These are phyloP conservation scores for Rosa lucieae DNA, from an alignment of 306 rosid genomes.

Conservation along the genomic window DNA sequence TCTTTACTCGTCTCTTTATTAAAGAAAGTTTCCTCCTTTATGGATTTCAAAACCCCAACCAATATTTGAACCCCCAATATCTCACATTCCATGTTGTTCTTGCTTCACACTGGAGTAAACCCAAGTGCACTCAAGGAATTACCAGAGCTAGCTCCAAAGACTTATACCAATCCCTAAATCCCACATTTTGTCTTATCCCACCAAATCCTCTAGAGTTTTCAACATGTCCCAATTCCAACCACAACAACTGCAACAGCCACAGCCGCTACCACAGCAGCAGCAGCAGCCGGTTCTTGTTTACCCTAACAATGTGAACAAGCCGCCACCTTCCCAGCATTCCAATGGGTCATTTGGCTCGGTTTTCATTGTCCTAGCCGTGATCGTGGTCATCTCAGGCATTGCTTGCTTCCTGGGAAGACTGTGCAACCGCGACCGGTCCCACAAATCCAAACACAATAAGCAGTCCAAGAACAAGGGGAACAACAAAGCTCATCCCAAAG, in stretches of 20 bases:
- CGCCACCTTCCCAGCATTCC: conserved; percentile 57
- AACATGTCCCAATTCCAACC: conserved; percentile 51
- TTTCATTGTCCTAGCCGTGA: conserved; percentile 75
- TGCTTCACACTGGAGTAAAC: conserved; percentile 46
- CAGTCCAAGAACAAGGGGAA: conserved; percentile 33
- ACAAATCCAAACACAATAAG: conserved; percentile 27
- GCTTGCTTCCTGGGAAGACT: conserved; percentile 83
- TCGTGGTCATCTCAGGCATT: conserved; percentile 58
- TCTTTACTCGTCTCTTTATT: conserved; percentile 55
- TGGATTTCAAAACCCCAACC: conserved; percentile 32
- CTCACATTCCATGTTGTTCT: conserved; percentile 29
- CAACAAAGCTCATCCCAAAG: conserved; percentile 30
- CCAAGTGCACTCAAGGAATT: conserved; percentile 56
- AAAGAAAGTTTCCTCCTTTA: conserved; percentile 49
- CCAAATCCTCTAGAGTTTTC: conserved; percentile 14
- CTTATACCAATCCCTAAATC: not conserved
- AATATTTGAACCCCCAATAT: conserved; percentile 24
- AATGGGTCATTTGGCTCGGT: conserved; percentile 84
- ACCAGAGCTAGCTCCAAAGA: conserved; percentile 20
- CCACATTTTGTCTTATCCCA: conserved; percentile 14
- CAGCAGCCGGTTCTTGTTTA: conserved; percentile 62
- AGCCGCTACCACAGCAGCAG: conserved; percentile 34
- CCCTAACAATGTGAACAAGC: conserved; percentile 50
- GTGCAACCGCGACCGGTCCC: conserved; percentile 47
- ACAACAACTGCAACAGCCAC: conserved; percentile 37